Conservation (phyloP, 1,139 yeast species). For the Blastobotrys aristatus region DNA sequence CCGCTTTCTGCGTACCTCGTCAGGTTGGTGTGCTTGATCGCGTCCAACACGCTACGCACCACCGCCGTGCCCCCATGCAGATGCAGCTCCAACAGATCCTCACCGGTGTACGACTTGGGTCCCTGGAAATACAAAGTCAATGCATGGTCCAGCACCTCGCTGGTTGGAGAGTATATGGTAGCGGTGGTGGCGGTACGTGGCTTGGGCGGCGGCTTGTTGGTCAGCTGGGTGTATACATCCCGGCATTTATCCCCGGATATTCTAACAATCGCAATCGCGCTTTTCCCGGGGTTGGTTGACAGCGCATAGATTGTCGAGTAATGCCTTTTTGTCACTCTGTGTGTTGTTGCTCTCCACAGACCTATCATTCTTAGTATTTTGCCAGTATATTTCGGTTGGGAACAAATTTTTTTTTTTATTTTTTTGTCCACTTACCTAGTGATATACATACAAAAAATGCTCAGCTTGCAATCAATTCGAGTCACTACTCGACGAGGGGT, state of each 20-base stretch:
- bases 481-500: conserved; percentile 6
- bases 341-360: neutral
- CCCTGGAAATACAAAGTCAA: conserved; percentile 60
- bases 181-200: conserved; percentile 56
- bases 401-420: conserved; percentile 1
- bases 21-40: conserved; percentile 42
- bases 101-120: conserved; percentile 91
- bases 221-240: conserved; percentile 43
- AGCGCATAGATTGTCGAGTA: conserved; percentile 74
- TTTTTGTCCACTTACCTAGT: neutral
- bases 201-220: conserved; percentile 41
- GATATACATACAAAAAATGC: neutral
- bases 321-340: conserved; percentile 5
- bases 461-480: neutral
- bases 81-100: conserved; percentile 81
- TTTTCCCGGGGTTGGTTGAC: conserved; percentile 73
- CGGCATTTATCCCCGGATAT: conserved; percentile 67
- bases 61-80: conserved; percentile 94
- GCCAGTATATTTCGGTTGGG: neutral
- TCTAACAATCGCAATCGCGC: conserved; percentile 86
- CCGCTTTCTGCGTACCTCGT: conserved; percentile 83
- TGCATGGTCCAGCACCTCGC: conserved; percentile 65
- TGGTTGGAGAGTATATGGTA: conserved; percentile 25
- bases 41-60: conserved; percentile 57
- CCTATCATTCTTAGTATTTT: conserved; percentile 1